Evolutionary conservation across 202 grass and related monocot genomes (phyloP).

Genomic region (Cymbopogon flexuosus): DNA sequence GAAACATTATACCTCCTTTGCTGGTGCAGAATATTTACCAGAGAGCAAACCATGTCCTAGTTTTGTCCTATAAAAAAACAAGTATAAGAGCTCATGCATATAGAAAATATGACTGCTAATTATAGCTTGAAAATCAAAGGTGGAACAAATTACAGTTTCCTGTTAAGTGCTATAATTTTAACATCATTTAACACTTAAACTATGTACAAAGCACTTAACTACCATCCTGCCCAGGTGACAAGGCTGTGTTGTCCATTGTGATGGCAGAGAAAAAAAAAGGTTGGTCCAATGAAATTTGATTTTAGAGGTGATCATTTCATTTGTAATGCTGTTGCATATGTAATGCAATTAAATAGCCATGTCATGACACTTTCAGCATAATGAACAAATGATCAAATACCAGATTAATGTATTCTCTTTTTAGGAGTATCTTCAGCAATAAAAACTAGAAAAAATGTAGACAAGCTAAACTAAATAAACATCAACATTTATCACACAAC

Average conservation of each 20-base stretch:
- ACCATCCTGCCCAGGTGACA: neutral
- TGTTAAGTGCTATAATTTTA: neutral
- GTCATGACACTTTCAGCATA: neutral
- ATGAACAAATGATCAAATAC: neutral
- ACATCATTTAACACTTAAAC: neutral
- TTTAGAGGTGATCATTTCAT: neutral
- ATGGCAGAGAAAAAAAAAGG: slow-evolving; percentile 4
- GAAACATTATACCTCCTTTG: slow-evolving; percentile 49
- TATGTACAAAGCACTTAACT: neutral
- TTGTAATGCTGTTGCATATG: neutral
- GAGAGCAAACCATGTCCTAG: slow-evolving; percentile 87
- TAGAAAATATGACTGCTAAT: neutral
- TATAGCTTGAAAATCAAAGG: slow-evolving; percentile 11
- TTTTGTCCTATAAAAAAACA: slow-evolving; percentile 63
- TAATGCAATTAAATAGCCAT: neutral
- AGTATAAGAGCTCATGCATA: neutral
- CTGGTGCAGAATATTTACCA: slow-evolving; percentile 66
- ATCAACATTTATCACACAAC: neutral
- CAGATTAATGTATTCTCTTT: neutral
- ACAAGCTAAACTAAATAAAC: neutral
- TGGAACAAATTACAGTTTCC: neutral
- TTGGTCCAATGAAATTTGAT: neutral
- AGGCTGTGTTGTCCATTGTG: neutral
- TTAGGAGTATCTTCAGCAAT: neutral
- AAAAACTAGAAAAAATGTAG: neutral